Base-by-base conservation (phyloP, 441 rosid species). In the Rhodomyrtus psidioides region DNA sequence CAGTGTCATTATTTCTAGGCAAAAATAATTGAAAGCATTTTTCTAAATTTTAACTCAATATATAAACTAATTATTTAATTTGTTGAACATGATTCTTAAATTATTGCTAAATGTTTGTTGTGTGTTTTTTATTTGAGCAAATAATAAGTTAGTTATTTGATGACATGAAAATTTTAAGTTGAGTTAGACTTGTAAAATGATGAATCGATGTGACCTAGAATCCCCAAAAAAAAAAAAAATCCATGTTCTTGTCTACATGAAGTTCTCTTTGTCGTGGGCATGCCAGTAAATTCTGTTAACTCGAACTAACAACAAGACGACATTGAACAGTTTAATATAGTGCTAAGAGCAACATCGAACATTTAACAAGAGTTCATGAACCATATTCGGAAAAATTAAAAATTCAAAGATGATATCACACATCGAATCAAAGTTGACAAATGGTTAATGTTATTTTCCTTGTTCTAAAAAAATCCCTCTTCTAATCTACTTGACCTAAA, bases 341-440 rank as follows among this genome's bases (percentile, higher is more conserved):
- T 65, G 34, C 34, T 10, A 65, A 19, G 4, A 3, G 21, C 0
- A 0, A 53, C 19, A 16, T 53, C 7, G 7, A 16, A 46, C 51
- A 46, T 46, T 46, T 46, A 9, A 9, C 51, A 46, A 46, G 2
- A 46, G 12, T 46, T 46, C 0, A 46, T 1, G 12, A 2, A 46
- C 10, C 12, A 9, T 46, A 46, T 46, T 46, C 3, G 12, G 3
- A 46, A 9, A 46, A 1, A 46, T 46, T 9, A 10, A 46, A 6
- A 46, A 2, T 46, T 2, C 3, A 46, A 9, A 1, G 2, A 46
- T 46, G 0, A 60, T 5, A 2, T 1, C 2, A 14, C n/a, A 5
- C 3, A 5, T 34, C 1, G 7, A 65, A 65, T 2, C 0, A 65
- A 34, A 34, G 3, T 2, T 0, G 4, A 34, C 0, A 5, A 0